Evolutionary conservation across 768 basidiomycete species (phyloP).

Genomic region (Termitomyces eurrhizus): DNA sequence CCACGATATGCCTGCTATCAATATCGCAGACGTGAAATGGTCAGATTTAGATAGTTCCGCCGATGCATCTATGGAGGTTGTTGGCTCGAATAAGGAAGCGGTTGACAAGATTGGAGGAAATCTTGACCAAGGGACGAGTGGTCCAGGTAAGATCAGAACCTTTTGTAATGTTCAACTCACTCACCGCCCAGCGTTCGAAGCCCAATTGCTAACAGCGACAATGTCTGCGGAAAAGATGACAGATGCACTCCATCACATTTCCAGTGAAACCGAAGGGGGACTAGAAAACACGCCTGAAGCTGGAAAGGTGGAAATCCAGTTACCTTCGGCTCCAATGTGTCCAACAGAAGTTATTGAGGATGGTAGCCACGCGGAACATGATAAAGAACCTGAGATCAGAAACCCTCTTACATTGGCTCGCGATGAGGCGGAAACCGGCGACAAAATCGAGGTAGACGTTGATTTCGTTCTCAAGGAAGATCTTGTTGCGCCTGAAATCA

Average conservation of each 20-base stretch:
- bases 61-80: neutral
- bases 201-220: neutral
- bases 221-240: neutral
- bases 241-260: neutral
- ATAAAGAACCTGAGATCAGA: neutral
- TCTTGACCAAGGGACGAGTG: neutral
- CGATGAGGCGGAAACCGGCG: neutral
- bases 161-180: neutral
- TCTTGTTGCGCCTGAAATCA: neutral
- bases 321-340: neutral
- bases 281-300: neutral
- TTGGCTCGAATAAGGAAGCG: neutral
- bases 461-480: too few relatives aligned
- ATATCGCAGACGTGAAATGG: neutral
- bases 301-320: neutral
- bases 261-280: neutral
- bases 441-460: neutral
- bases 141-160: neutral
- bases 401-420: neutral
- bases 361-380: neutral
- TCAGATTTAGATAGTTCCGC: neutral
- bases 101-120: neutral
- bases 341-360: neutral
- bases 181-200: neutral
- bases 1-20: neutral